Percentiles rank a stretch among this genome's conserved stretches.
These are phyloP conservation scores for Chlorophyllum brunneum DNA, from an alignment of 768 basidiomycete species.

Conservation along the genomic window DNA sequence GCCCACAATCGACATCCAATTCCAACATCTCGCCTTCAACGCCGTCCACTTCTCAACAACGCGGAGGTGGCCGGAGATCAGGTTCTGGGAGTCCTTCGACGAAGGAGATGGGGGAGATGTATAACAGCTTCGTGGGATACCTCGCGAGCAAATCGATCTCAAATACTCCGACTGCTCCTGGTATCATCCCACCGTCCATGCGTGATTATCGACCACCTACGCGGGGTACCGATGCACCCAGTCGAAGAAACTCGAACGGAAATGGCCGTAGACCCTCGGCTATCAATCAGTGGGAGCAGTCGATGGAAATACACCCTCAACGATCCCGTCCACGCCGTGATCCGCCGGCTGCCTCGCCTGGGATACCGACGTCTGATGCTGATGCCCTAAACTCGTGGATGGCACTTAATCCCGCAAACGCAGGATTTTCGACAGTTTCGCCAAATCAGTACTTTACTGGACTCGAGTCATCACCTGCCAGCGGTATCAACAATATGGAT, in stretches of 20 bases:
- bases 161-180: conserved; percentile 9
- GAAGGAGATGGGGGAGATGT: conserved; percentile 21
- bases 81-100: conserved; percentile 1
- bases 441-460: conserved; percentile 1
- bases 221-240: neutral
- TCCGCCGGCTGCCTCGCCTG: neutral
- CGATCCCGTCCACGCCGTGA: neutral
- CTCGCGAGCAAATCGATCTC: conserved; percentile 17
- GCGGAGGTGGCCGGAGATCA: neutral
- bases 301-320: neutral
- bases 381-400: conserved; percentile 7
- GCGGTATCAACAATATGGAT: neutral
- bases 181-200: conserved; percentile 9
- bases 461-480: neutral
- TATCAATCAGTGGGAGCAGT: conserved; percentile 8
- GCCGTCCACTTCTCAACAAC: neutral
- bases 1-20: neutral
- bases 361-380: neutral
- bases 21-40: conserved; percentile 1
- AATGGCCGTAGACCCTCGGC: conserved; percentile 1
- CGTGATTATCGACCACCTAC: conserved; percentile 9
- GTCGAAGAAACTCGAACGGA: no score
- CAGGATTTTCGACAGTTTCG: neutral
- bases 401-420: conserved; percentile 7
- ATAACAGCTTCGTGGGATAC: conserved; percentile 22